Evolutionary conservation across 257 asterid genomes (phyloP).

Genomic region (Scutellaria minor): DNA sequence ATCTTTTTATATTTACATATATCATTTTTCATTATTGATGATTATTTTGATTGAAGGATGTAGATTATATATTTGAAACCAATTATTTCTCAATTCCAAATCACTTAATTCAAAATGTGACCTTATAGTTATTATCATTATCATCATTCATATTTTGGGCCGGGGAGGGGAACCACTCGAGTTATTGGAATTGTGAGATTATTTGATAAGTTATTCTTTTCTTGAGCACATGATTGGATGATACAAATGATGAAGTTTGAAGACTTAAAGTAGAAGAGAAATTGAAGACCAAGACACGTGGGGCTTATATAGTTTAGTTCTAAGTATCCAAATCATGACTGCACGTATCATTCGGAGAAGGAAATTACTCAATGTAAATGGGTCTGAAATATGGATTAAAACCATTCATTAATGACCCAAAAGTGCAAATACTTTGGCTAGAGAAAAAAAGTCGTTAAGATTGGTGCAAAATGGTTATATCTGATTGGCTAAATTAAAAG

Average conservation of each 20-base stretch:
- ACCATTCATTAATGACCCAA: slow-evolving; percentile 19
- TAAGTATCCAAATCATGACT: slow-evolving; percentile 9
- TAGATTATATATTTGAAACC: too few species aligned
- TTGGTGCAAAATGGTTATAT: slow-evolving; percentile 24
- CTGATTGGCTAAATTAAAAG: slow-evolving; percentile 39
- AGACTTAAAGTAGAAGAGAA: slow-evolving; percentile 37
- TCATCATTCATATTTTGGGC: too few species aligned
- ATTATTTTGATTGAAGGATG: too few species aligned
- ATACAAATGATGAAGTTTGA: slow-evolving; percentile 19
- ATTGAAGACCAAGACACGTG: slow-evolving; percentile 40
- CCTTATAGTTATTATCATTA: too few species aligned
- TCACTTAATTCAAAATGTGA: too few species aligned
- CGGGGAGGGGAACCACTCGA: too few species aligned
- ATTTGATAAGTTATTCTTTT: neutral
- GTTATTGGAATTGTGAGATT: neutral
- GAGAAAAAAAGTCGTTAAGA: neutral
- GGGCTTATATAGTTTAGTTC: slow-evolving; percentile 11
- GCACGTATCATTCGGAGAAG: slow-evolving; percentile 14
- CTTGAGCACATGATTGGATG: neutral
- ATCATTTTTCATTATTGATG: too few species aligned
- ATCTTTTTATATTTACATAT: too few species aligned
- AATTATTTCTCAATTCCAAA: too few species aligned
- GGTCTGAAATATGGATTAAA: neutral
- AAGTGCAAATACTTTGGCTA: slow-evolving; percentile 20
- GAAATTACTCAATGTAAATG: slow-evolving; percentile 8